Evolutionary conservation across 192 early-diverging fungal species (phyloP).

Genomic region (Mortierella hygrophila): DNA sequence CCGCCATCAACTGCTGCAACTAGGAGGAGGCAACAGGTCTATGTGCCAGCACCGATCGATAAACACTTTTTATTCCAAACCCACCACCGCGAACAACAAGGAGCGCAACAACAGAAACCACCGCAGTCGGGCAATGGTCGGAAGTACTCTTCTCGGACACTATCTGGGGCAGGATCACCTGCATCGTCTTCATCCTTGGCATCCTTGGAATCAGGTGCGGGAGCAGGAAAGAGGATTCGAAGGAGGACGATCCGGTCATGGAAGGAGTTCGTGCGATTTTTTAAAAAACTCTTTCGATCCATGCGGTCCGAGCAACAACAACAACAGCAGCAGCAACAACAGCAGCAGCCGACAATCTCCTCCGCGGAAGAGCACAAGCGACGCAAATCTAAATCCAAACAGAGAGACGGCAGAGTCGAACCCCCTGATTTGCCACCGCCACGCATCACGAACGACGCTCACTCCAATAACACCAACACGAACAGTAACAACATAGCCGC

Average conservation of each 20-base stretch:
- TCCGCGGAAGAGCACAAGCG: background rate
- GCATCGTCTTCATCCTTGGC: background rate
- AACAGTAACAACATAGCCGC: background rate
- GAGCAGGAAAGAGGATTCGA: background rate
- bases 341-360: background rate
- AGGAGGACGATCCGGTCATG: background rate
- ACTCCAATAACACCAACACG: background rate
- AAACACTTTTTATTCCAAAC: constrained; percentile 49
- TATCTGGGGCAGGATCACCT: background rate
- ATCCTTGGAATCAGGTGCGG: background rate
- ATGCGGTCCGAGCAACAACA: constrained; percentile 4
- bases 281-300: constrained; percentile 8
- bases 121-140: background rate
- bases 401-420: background rate
- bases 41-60: background rate
- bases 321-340: background rate
- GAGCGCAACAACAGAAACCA: background rate
- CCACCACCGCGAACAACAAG: constrained; percentile 29
- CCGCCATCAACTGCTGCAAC: background rate
- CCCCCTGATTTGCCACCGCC: background rate
- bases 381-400: background rate
- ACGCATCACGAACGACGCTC: background rate
- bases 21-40: background rate
- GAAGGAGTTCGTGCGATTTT: constrained; percentile 5
- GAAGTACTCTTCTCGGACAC: constrained; percentile 3